Base-by-base conservation (phyloP, 129 eudicot genomes). In the Artemisia annua region DNA sequence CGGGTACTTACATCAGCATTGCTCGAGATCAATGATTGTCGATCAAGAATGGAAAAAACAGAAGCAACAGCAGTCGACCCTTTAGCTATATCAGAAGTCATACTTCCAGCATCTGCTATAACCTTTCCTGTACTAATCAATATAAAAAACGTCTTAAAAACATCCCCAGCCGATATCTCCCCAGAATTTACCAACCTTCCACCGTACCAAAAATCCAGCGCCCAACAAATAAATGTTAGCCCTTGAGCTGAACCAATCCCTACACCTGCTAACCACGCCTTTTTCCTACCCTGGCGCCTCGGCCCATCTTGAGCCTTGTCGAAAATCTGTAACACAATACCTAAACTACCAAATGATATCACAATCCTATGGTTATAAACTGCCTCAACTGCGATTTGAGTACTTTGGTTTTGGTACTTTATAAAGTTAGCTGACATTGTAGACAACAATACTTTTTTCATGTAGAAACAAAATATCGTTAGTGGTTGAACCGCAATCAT, bases 61-160 rank as follows among this genome's bases (percentile, higher is more conserved):
- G 98, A 94, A 64, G 92, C 88, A 56, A 93, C 86, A 0, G 97
- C 97, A 2, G 88, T 81, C 6, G 97, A 87, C n/a, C 98, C 97
- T 76, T 86, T 93, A 18, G 92, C 98, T 35, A 93, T 85, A 61
- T 93, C 98, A 4, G 97, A 87, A 48, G 98, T 93, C 98, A 93
- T 93, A 72, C 98, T 93, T 0, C 98, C 98, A 14, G 98, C 98
- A 75, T 93, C 98, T 16, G 98, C 98, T 48, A 93, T 86, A 8
- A 93, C 98, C 39, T 87, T 93, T 12, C 98, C 97, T 3, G 98
- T 93, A 78, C 97, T 90, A 2, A 94, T 96, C 67, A 90, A 49
- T 49, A 94, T 83, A 61, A 94, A 94, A 72, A 94, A 94, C 16
- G 98, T 94, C 81, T 87, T 90, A 62, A 94, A 94, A 32, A 94